phyloP scores from a whole-genome alignment of 2,329 filamentous ascomycete species.

The Paecilomyces sp. region DNA sequence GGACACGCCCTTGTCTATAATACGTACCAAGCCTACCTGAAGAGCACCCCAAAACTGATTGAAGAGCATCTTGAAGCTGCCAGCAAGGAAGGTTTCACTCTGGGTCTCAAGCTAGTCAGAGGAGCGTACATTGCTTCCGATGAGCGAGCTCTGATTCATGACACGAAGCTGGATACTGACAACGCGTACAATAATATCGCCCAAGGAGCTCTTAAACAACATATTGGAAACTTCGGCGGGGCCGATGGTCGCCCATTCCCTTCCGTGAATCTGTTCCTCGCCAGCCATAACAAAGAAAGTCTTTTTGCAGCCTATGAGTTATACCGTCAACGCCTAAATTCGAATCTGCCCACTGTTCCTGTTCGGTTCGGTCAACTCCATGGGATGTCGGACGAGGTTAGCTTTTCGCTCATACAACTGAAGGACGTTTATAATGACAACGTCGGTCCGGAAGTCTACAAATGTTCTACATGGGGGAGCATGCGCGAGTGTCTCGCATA shows the following conservation, averaged over 20 bases:
- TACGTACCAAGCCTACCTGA: conserved; percentile 73
- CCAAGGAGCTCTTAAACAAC: conserved; percentile 56
- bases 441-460: conserved; percentile 41
- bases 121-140: conserved; percentile 68
- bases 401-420: conserved; percentile 44
- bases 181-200: conserved; percentile 65
- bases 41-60: conserved; percentile 52
- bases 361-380: conserved; percentile 52
- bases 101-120: conserved; percentile 69
- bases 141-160: conserved; percentile 62
- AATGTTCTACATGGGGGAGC: conserved; percentile 51
- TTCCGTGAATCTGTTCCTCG: conserved; percentile 60
- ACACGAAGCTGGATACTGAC: conserved; percentile 66
- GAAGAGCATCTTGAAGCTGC: conserved; percentile 55
- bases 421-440: conserved; percentile 18
- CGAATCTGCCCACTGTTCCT: conserved; percentile 37
- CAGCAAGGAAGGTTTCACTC: conserved; percentile 52
- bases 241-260: conserved; percentile 40
- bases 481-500: conserved; percentile 74
- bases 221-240: conserved; percentile 1
- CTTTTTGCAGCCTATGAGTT: conserved; percentile 50
- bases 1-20: conserved; percentile 65
- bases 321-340: conserved; percentile 38
- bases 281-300: conserved; percentile 73
- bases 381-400: conserved; percentile 58